A percentile compares a stretch with the other conserved stretches of the same genome.
These are phyloP conservation scores for Tetraselmis striata DNA, from an alignment of 139 green algal genomes.

Conservation along the genomic window DNA sequence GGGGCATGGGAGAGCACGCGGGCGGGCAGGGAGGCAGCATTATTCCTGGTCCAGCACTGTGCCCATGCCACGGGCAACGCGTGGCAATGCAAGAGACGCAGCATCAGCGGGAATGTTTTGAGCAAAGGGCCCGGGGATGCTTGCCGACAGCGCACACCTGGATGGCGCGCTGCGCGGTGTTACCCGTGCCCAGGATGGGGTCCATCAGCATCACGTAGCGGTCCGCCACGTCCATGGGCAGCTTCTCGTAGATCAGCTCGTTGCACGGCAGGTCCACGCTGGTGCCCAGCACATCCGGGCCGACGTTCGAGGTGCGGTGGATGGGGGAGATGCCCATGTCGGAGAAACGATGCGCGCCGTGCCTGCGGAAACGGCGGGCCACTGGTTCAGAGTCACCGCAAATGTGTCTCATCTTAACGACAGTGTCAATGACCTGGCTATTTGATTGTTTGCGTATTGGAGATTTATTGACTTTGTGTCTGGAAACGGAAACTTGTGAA, in stretches of 20 bases:
- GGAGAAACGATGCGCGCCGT: conserved; percentile 13
- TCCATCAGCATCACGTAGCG: conserved; percentile 92
- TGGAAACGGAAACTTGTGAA: too few relatives aligned
- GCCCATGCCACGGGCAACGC: too few relatives aligned
- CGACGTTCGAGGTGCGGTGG: neutral
- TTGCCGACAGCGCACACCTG: too few relatives aligned
- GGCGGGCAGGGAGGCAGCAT: neutral
- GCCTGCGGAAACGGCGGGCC: conserved; percentile 6
- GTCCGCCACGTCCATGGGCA: conserved; percentile 88
- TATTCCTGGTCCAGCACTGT: neutral
- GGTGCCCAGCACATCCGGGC: neutral
- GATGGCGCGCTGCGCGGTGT: conserved; percentile 59
- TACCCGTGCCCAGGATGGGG: conserved; percentile 83
- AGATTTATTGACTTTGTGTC: too few relatives aligned
- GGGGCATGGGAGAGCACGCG: too few relatives aligned
- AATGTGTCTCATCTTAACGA: too few relatives aligned
- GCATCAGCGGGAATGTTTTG: too few relatives aligned
- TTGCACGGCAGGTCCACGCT: conserved; percentile 4
- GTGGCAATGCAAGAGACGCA: too few relatives aligned
- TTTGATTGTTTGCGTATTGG: too few relatives aligned
- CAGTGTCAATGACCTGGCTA: too few relatives aligned
- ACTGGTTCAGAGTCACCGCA: too few relatives aligned
- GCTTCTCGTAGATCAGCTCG: conserved; percentile 92
- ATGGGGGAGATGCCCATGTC: neutral
- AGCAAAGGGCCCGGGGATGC: too few relatives aligned